Evolutionary conservation across 148 eudicot species (phyloP).

Genomic region (Camellia japonica): DNA sequence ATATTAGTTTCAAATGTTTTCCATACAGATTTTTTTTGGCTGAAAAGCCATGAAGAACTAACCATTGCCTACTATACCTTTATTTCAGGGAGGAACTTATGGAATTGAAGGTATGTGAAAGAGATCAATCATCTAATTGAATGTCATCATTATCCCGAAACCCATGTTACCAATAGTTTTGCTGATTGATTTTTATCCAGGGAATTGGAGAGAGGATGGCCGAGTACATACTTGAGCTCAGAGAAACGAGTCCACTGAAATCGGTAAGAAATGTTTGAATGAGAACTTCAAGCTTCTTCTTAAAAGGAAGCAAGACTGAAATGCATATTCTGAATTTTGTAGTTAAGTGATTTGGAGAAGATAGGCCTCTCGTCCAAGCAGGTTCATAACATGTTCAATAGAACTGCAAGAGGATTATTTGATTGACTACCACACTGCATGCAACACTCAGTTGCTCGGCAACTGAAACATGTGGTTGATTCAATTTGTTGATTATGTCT

Average conservation of each 20-base stretch:
- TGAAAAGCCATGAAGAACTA: not conserved
- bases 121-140: not conserved
- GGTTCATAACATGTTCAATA: slow-evolving; percentile 65
- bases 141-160: not conserved
- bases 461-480: not conserved
- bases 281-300: not conserved
- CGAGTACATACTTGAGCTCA: slow-evolving; percentile 71
- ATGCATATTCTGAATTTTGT: slow-evolving; percentile 18
- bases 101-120: slow-evolving; percentile 58
- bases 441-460: slow-evolving; percentile 24
- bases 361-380: slow-evolving; percentile 87
- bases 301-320: not conserved
- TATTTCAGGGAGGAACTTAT: slow-evolving; percentile 72
- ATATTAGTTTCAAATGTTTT: not conserved
- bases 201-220: slow-evolving; percentile 87
- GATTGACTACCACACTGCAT: not conserved
- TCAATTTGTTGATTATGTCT: not conserved
- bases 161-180: not conserved
- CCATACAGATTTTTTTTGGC: not conserved
- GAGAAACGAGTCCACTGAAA: slow-evolving; percentile 71
- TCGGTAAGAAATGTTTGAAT: slow-evolving; percentile 43
- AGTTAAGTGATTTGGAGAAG: slow-evolving; percentile 82
- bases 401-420: slow-evolving; percentile 61
- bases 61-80: not conserved
- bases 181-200: slow-evolving; percentile 28